These are phyloP conservation scores for Tillandsia leiboldiana DNA, from an alignment of 176 grass and related monocot genomes.

Conservation along the genomic window DNA sequence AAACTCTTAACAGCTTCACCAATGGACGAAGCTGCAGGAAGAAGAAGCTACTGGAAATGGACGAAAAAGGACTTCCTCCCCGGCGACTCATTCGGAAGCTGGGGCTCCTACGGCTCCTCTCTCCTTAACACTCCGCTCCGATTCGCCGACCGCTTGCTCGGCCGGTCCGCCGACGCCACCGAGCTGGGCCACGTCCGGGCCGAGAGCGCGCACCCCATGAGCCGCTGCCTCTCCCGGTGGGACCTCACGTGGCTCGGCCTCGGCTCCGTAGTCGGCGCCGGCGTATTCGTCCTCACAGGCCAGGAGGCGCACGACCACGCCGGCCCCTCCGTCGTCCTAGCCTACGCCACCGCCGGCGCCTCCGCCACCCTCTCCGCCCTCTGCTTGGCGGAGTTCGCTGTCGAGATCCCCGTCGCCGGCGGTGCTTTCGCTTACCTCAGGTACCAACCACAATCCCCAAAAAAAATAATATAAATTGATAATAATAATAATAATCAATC, in stretches of 20 bases:
- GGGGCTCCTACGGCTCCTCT: constrained; percentile 28
- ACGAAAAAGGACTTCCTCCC: constrained; percentile 39
- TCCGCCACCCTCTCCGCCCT: constrained; percentile 39
- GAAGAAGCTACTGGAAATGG: constrained; percentile 42
- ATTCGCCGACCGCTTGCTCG: constrained; percentile 20
- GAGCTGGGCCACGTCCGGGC: constrained; percentile 36
- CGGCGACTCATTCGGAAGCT: constrained; percentile 37
- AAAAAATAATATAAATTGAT: too few species aligned
- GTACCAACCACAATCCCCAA: too few species aligned
- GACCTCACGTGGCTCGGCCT: constrained; percentile 43
- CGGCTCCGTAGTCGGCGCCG: constrained; percentile 45
- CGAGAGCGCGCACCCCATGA: constrained; percentile 39
- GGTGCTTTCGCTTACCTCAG: constrained; percentile 50
- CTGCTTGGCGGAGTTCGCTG: constrained; percentile 44
- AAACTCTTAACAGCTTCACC: too few species aligned
- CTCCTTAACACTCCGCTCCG: constrained; percentile 24
- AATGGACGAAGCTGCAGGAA: background rate
- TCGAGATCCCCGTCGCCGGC: constrained; percentile 43
- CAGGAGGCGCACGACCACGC: constrained; percentile 49
- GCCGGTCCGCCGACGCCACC: constrained; percentile 29
- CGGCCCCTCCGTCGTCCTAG: constrained; percentile 37
- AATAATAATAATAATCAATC: too few species aligned
- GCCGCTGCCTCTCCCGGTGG: constrained; percentile 35
- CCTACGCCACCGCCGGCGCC: constrained; percentile 40
- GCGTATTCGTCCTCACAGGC: constrained; percentile 56